These are phyloP conservation scores for Ophiostoma montium DNA, from an alignment of 2,329 filamentous ascomycete species.

Conservation along the genomic window DNA sequence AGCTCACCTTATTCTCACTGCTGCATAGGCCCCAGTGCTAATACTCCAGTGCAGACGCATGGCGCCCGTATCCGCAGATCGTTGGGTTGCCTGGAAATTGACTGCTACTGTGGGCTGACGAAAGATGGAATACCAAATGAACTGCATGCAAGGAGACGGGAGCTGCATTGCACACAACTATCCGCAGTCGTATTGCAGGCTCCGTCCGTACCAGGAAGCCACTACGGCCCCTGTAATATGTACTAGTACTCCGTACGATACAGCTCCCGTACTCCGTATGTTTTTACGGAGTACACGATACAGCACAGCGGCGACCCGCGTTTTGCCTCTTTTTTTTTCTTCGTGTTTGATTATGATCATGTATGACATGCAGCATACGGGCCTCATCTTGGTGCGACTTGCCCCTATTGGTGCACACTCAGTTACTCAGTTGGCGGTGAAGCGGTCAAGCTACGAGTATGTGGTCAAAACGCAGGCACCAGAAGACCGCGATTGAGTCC, in stretches of 20 bases:
- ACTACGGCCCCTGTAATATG: background rate
- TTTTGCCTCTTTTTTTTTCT: constrained; percentile 4
- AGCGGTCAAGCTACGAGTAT: no score
- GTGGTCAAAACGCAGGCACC: no score
- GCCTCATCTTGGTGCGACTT: no score
- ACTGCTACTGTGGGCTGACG: background rate
- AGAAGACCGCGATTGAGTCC: no score
- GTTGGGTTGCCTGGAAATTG: background rate
- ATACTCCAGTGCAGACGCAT: background rate
- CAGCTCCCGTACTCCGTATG: background rate
- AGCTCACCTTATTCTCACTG: background rate
- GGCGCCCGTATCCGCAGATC: background rate
- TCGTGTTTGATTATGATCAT: background rate
- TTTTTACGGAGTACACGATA: background rate
- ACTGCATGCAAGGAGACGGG: background rate
- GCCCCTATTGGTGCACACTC: no score
- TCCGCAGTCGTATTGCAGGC: background rate
- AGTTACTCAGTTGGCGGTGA: no score
- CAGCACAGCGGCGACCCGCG: constrained; percentile 4
- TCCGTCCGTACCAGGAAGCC: background rate
- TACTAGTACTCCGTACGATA: background rate
- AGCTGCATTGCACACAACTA: background rate
- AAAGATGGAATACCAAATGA: no score
- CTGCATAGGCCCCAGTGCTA: background rate
- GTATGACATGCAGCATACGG: background rate